Evolutionary conservation across 495 filamentous ascomycete genomes (phyloP).

Genomic region (Hypoxylon subgilvum): DNA sequence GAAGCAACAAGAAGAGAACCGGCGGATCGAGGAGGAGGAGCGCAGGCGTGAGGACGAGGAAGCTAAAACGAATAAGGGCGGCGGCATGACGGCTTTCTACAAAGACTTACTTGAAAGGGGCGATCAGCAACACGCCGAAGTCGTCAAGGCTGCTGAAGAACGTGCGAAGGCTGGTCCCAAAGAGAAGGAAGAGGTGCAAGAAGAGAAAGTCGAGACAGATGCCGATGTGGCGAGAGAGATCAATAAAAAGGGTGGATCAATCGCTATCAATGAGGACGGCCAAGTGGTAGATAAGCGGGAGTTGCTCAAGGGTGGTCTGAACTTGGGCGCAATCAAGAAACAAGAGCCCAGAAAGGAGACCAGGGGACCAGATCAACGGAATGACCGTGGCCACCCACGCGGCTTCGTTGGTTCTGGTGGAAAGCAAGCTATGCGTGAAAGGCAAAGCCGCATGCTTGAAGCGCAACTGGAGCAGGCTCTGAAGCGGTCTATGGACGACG

Average conservation of each 20-base stretch:
- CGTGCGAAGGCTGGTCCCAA: conserved; percentile 59
- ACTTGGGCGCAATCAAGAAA: conserved; percentile 69
- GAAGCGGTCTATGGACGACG: conserved; percentile 75
- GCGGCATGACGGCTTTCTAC: conserved; percentile 88
- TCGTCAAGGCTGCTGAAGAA: conserved; percentile 72
- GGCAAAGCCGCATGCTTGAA: conserved; percentile 88
- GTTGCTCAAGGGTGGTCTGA: conserved; percentile 84
- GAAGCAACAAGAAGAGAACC: conserved; percentile 85
- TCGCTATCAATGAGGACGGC: conserved; percentile 89
- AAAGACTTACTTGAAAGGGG: conserved; percentile 77
- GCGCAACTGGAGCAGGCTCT: conserved; percentile 76
- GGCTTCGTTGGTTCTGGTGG: conserved; percentile 57
- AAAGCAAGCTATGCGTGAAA: conserved; percentile 71
- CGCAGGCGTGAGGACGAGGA: conserved; percentile 70
- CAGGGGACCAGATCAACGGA: conserved; percentile 41
- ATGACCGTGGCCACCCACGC: conserved; percentile 45
- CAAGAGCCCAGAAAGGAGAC: conserved; percentile 45
- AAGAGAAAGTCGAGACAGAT: conserved; percentile 67
- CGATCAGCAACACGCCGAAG: conserved; percentile 75
- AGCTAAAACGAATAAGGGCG: conserved; percentile 66
- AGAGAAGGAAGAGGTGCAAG: conserved; percentile 40
- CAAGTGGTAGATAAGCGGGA: conserved; percentile 94
- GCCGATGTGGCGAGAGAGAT: conserved; percentile 76
- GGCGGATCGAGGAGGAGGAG: conserved; percentile 82
- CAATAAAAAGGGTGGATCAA: conserved; percentile 68